Percentiles rank a stretch among this genome's conserved stretches.
phyloP scores from a whole-genome alignment of 768 basidiomycete species.

The Tylopilus plumbeoviolaceoides region DNA sequence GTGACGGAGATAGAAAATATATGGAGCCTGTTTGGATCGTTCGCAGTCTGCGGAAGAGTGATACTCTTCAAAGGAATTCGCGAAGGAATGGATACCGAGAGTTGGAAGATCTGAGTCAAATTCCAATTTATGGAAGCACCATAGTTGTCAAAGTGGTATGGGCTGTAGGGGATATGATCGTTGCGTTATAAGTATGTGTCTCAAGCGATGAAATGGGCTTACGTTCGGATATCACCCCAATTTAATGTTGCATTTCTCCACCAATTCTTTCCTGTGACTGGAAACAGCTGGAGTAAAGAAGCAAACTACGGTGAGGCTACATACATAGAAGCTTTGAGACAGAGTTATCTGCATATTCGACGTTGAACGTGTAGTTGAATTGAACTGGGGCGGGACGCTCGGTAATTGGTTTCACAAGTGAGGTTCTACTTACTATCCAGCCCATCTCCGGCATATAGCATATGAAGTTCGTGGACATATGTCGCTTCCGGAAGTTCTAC shows the following conservation, averaged over 20 bases:
- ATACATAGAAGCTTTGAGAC: constrained; percentile 33
- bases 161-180: constrained; percentile 31
- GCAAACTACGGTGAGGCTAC: no score
- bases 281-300: no score
- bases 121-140: constrained; percentile 38
- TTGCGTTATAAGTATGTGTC: no score
- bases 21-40: constrained; percentile 36
- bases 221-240: constrained; percentile 43
- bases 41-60: constrained; percentile 35
- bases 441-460: constrained; percentile 44
- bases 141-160: constrained; percentile 40
- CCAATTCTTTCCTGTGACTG: constrained; percentile 46
- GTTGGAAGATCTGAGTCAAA: constrained; percentile 40
- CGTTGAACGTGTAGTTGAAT: constrained; percentile 26
- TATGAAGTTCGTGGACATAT: constrained; percentile 44
- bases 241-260: constrained; percentile 29
- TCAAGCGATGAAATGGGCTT: constrained; percentile 5
- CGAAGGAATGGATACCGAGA: constrained; percentile 42
- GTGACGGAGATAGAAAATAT: constrained; percentile 44
- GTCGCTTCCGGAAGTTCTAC: constrained; percentile 30
- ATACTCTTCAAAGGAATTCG: constrained; percentile 39
- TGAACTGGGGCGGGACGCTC: constrained; percentile 27
- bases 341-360: constrained; percentile 37
- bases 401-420: no score
- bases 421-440: no score